A percentile compares a stretch with the other conserved stretches of the same genome.
Conservation (phyloP, 2,329 filamentous ascomycete genomes). For the Microcyclospora tardicrescens region DNA sequence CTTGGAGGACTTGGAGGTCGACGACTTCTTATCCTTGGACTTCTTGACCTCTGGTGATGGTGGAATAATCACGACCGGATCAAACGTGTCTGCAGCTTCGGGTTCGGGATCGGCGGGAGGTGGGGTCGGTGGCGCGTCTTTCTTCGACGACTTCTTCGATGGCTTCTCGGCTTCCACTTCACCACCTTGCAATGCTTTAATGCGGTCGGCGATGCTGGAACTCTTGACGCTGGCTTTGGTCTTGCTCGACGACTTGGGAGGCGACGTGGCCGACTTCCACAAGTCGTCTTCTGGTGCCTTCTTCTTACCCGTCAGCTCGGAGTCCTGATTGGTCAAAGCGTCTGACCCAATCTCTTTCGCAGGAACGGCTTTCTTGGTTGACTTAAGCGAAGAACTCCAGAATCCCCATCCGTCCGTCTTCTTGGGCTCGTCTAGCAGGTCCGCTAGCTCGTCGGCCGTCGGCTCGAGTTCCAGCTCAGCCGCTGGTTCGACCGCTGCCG, state of each 20-base stretch:
- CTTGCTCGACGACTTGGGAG: slow-evolving; percentile 29
- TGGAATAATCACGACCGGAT: slow-evolving; percentile 9
- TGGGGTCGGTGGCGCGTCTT: slow-evolving; percentile 19
- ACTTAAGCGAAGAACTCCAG: slow-evolving; percentile 34
- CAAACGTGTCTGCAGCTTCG: slow-evolving; percentile 21
- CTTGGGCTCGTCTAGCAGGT: slow-evolving; percentile 8
- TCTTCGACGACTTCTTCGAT: slow-evolving; percentile 13
- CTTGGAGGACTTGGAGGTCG: slow-evolving; percentile 11
- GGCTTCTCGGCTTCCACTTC: slow-evolving; percentile 27
- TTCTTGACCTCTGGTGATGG: slow-evolving; percentile 14
- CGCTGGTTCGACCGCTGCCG: slow-evolving; percentile 7
- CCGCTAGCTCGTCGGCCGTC: slow-evolving; percentile 5
- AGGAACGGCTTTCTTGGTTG: slow-evolving; percentile 26
- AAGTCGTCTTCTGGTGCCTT: slow-evolving; percentile 33
- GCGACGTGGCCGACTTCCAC: slow-evolving; percentile 17
- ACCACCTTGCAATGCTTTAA: slow-evolving; percentile 33
- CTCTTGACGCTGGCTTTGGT: slow-evolving; percentile 20
- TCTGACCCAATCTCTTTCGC: slow-evolving; percentile 31
- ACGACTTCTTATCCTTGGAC: slow-evolving; percentile 7
- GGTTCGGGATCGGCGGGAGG: slow-evolving; percentile 12
- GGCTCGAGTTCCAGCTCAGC: background rate
- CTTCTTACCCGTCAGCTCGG: slow-evolving; percentile 24
- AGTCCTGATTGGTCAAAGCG: slow-evolving; percentile 29
- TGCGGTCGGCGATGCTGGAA: slow-evolving; percentile 39
- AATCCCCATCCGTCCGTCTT: slow-evolving; percentile 28